These are phyloP conservation scores for Fraxinus baroniana DNA, from an alignment of 305 asterid genomes.

Conservation along the genomic window DNA sequence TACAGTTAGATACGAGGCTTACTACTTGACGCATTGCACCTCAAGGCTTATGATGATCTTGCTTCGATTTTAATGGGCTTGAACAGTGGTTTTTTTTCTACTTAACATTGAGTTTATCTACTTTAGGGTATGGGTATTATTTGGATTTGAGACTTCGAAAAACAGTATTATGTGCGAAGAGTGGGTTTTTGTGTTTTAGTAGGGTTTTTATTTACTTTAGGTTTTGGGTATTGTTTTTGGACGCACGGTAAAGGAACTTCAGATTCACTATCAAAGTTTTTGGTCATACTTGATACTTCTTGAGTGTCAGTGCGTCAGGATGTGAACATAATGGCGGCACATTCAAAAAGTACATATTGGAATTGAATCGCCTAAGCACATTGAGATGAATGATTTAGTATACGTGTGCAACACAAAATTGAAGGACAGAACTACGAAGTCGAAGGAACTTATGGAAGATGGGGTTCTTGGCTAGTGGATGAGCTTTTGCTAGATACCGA, in stretches of 20 bases:
- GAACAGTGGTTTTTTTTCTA: background rate
- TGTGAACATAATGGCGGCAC: background rate
- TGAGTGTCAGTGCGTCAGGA: background rate
- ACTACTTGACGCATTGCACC: background rate
- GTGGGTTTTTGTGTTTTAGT: background rate
- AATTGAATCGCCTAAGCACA: background rate
- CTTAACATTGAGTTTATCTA: background rate
- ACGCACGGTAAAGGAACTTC: background rate
- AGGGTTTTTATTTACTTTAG: background rate
- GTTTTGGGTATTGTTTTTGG: background rate
- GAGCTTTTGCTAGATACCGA: background rate
- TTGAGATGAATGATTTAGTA: background rate
- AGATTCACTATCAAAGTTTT: background rate
- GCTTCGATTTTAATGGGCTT: background rate
- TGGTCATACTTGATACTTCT: background rate
- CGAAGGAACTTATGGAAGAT: background rate
- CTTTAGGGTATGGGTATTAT: background rate
- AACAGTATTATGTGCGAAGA: background rate
- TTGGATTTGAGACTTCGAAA: background rate
- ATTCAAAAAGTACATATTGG: background rate
- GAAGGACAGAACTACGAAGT: background rate
- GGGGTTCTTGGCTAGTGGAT: background rate
- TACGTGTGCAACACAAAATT: background rate
- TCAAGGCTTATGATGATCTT: background rate
- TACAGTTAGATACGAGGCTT: background rate